Percentiles rank a stretch among this genome's conserved stretches.
These are phyloP conservation scores for Carex pumila DNA, from an alignment of 176 grass and related monocot species.

Conservation along the genomic window DNA sequence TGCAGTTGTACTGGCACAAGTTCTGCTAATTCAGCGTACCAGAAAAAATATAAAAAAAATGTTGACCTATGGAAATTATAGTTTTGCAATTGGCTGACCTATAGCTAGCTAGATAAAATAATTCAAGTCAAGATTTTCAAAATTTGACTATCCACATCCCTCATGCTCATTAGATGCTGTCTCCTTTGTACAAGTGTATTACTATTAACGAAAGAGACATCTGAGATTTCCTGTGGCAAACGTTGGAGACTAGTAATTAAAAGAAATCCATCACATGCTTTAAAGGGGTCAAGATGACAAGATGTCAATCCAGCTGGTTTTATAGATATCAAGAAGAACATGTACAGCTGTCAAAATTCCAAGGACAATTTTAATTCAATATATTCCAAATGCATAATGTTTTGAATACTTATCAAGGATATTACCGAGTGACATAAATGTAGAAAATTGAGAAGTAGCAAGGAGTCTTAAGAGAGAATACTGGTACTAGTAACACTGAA, in stretches of 20 bases:
- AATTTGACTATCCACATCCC: too few species aligned
- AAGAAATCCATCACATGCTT: background rate
- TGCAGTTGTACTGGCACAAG: too few species aligned
- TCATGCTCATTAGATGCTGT: background rate
- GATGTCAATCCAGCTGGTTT: background rate
- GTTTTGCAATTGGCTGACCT: too few species aligned
- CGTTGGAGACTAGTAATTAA: background rate
- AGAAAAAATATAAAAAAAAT: too few species aligned
- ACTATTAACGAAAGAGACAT: background rate
- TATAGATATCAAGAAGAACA: background rate
- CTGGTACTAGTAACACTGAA: too few species aligned
- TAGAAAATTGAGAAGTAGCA: background rate
- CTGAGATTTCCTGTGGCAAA: background rate
- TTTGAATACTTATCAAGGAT: too few species aligned
- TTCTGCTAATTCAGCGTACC: too few species aligned
- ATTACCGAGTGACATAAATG: too few species aligned
- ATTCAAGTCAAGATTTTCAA: too few species aligned
- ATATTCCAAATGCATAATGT: background rate
- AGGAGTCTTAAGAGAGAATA: background rate
- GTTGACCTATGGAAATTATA: too few species aligned
- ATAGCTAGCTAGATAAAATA: too few species aligned
- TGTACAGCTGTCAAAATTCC: background rate
- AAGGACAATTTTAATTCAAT: background rate
- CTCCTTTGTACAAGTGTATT: background rate
- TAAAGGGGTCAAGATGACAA: background rate